Base-by-base conservation (phyloP, 352 stramenopile genomes). In the Globisporangium splendens region DNA sequence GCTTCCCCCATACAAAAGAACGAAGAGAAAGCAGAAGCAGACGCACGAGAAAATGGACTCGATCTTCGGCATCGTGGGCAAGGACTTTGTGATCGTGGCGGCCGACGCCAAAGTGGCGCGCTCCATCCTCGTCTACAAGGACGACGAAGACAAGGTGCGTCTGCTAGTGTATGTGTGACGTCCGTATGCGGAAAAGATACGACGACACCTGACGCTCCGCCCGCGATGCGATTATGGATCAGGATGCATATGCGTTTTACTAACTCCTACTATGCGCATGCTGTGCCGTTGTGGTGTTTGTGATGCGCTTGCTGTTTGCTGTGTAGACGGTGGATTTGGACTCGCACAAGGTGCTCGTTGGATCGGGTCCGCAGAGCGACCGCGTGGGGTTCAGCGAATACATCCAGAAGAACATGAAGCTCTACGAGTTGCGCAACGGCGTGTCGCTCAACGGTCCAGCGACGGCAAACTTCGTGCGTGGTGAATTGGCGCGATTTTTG, bases 101-200 rank as follows among this genome's bases (percentile, higher is more conserved):
- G 90, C 89, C 15, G 90, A 97, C 75, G 86, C 81, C 59, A 96
- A 96, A 65, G 87, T 95, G 38, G 89, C 61, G 62, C 88, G 88
- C 60, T 97, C 89, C 31, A 97, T 97, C 62, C 72, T 97, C 50
- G 89, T 97, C 49, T 97, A 96, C 80, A 95, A 97, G 64, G 90
- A 93, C 59, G 86, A 97, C 57, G 82, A 96, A 70, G 90, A 97
- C 67, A 97, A 97, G 78, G 90, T 97, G 63, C 65, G 49, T 42
- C 20, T 47, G 22, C 5, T 49, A 1, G 10, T 12, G 24, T 46
- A 31, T 42, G 1, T 28, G 14, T 46, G 18, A 6, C 43, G 24
- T 43, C 39, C 13, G 17, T 6, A 33, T 22, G n/a, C n/a, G 49
- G 7, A 17, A 20, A 35, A 35, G 51, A 46, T 11, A 41, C 39